A percentile compares a stretch with the other conserved stretches of the same genome.
phyloP scores from a whole-genome alignment of 2,329 filamentous ascomycete species.

The Calonectria naviculata region DNA sequence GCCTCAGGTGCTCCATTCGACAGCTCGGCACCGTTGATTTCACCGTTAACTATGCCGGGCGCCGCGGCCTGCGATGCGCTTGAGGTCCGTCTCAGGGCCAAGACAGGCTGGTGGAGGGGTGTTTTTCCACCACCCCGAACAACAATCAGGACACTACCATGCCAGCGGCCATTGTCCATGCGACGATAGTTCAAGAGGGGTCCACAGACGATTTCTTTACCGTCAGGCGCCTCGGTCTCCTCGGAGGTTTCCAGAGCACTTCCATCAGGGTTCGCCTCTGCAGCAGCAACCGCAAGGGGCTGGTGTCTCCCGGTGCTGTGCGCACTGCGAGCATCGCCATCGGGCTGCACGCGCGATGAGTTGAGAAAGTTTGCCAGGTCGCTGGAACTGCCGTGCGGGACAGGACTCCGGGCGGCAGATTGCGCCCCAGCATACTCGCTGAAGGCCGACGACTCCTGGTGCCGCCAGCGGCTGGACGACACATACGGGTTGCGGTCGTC shows the following conservation, averaged over 20 bases:
- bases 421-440: conserved; percentile 57
- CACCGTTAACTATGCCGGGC: conserved; percentile 37
- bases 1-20: conserved; percentile 55
- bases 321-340: conserved; percentile 36
- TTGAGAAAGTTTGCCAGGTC: conserved; percentile 70
- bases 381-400: conserved; percentile 54
- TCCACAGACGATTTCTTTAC: conserved; percentile 74
- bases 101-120: conserved; percentile 67
- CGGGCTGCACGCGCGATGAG: conserved; percentile 60
- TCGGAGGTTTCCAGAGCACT: conserved; percentile 16
- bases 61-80: conserved; percentile 12
- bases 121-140: conserved; percentile 75
- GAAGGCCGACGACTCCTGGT: conserved; percentile 71
- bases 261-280: conserved; percentile 25
- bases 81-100: conserved; percentile 63
- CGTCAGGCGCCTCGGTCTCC: conserved; percentile 49
- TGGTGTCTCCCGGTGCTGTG: conserved; percentile 52
- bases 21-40: conserved; percentile 42
- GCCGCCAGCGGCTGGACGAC: conserved; percentile 70
- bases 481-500: conserved; percentile 63
- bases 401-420: conserved; percentile 43
- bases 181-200: conserved; percentile 83
- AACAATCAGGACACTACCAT: conserved; percentile 88
- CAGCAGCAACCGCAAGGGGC: conserved; percentile 61
- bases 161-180: conserved; percentile 80